A percentile compares a stretch with the other conserved stretches of the same genome.
These are phyloP conservation scores for Septoria linicola DNA, from an alignment of 2,329 filamentous ascomycete genomes.

Conservation along the genomic window DNA sequence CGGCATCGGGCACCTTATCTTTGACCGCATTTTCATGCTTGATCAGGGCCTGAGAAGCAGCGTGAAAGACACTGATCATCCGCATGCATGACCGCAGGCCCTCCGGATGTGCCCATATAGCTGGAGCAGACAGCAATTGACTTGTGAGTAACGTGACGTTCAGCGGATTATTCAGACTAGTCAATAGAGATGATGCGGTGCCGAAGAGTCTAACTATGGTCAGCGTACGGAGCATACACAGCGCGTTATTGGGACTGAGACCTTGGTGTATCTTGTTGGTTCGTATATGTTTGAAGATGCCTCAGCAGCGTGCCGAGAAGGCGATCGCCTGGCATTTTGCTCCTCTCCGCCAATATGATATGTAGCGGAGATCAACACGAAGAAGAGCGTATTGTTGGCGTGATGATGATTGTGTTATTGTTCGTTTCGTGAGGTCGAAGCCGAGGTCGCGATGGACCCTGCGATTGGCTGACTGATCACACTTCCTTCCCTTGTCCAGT, in stretches of 20 bases:
- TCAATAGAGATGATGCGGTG: conserved; percentile 66
- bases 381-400: neutral
- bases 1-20: conserved; percentile 28
- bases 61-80: conserved; percentile 70
- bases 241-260: conserved; percentile 33
- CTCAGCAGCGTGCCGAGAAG: conserved; percentile 66
- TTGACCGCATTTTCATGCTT: conserved; percentile 47
- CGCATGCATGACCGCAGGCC: conserved; percentile 63
- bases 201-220: conserved; percentile 52
- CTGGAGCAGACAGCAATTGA: conserved; percentile 68
- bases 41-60: conserved; percentile 58
- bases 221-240: conserved; percentile 6
- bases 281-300: conserved; percentile 59
- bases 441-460: conserved; percentile 3
- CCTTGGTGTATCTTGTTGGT: conserved; percentile 60
- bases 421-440: conserved; percentile 3
- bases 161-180: conserved; percentile 69
- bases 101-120: conserved; percentile 65
- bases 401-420: neutral
- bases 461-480: conserved; percentile 13
- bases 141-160: conserved; percentile 72
- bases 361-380: neutral
- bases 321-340: conserved; percentile 63
- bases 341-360: neutral
- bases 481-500: neutral